A percentile compares a stretch with the other conserved stretches of the same genome.
phyloP scores from a whole-genome alignment of 306 rosid genomes.

The Trichosanthes truncata region DNA sequence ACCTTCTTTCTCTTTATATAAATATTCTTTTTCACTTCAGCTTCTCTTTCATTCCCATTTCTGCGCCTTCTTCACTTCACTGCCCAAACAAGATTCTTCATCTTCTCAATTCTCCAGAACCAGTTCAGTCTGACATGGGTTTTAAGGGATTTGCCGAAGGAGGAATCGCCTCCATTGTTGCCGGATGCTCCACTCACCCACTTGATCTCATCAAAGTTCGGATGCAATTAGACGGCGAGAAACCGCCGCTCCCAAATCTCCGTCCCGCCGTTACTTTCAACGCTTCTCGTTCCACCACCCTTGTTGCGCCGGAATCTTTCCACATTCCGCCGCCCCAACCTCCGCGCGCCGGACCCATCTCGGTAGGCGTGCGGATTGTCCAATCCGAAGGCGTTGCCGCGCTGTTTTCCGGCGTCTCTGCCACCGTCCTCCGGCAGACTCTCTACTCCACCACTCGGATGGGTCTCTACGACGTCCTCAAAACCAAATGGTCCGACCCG shows the following conservation, averaged over 20 bases:
- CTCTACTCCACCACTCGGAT: slow-evolving; percentile 11
- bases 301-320: background rate
- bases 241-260: slow-evolving; percentile 22
- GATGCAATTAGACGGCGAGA: slow-evolving; percentile 72
- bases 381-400: background rate
- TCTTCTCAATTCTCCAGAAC: slow-evolving; percentile 36
- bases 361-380: background rate
- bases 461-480: slow-evolving; percentile 16
- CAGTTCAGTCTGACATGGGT: slow-evolving; percentile 40
- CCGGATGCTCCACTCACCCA: slow-evolving; percentile 10
- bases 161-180: slow-evolving; percentile 9
- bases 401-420: slow-evolving; percentile 3
- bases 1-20: background rate
- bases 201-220: slow-evolving; percentile 78
- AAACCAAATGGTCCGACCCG: slow-evolving; percentile 56
- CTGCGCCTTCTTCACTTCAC: no score
- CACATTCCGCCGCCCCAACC: background rate
- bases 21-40: background rate
- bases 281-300: slow-evolving; percentile 16
- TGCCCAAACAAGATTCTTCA: slow-evolving; percentile 25
- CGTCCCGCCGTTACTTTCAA: slow-evolving; percentile 46
- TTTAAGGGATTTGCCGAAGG: slow-evolving; percentile 12
- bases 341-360: slow-evolving; percentile 30
- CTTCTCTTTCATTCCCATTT: no score
- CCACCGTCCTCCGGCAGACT: slow-evolving; percentile 9